Evolutionary conservation across 176 grass and related monocot species (phyloP), one percentile per base, ranked within the genome.

Genomic region (Hsuehochloa calcarea): DNA sequence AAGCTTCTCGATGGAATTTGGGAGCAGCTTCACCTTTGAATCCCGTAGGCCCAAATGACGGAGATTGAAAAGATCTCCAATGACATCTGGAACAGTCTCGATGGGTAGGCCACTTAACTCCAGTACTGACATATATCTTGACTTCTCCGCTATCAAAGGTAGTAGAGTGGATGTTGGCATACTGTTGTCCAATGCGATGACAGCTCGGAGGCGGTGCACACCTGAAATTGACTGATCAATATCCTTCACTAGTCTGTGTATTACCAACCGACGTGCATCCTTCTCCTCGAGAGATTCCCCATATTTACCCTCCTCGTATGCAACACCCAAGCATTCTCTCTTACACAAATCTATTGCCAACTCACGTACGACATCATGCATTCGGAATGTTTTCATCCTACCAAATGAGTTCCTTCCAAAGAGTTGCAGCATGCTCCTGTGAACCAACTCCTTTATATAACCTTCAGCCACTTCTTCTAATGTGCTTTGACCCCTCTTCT

Each of bases 361-460:
- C 14, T 77, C 70, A 46, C 82, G 56, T 9, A 75, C 73, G 49
- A 85, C n/a, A 20, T 76, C 82, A 76, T 84, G 82, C 69, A 84
- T 75, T 62, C 54, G 5, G 7, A 68, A 65, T 29, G 38, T 23
- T 47, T 71, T 84, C 14, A 73, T 43, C 61, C 72, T 76, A 35
- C 54, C 82, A 63, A 31, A 61, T 20, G 67, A 13, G 63, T 71
- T 84, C 8, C 46, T 72, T 62, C 62, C 6, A 40, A 61, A 7
- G 17, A 84, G 19, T 74, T 87, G 85, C 11, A 81, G 50, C 49
- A 87, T 56, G 35, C 58, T 81, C 23, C 22, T 68, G 16, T 47
- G 38, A 46, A 87, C 76, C 6, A 88, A 60, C 4, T 81, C 25
- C 12, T 75, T 51, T 41, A 82, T 19, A 72, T 88, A 88, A 22